These are phyloP conservation scores for Chlorella sp. DNA, from an alignment of 139 green algal genomes.

Conservation along the genomic window DNA sequence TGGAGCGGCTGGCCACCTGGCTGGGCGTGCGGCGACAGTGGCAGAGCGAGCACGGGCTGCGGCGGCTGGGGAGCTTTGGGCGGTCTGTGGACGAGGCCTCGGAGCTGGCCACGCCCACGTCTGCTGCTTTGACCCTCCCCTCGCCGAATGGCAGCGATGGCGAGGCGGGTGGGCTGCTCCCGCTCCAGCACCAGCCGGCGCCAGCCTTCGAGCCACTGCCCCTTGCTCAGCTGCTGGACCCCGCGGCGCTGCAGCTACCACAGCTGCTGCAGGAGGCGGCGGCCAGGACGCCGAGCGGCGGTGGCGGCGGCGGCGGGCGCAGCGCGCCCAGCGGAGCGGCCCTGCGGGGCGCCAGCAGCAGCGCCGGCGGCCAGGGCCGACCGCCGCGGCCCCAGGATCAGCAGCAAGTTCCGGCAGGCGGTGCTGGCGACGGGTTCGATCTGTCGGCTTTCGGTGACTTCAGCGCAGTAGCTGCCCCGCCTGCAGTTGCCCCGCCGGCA, in stretches of 20 bases:
- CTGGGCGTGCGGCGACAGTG: background rate
- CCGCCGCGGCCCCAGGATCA: too few relatives aligned
- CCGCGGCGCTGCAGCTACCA: too few relatives aligned
- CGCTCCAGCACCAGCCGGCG: background rate
- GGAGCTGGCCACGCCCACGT: background rate
- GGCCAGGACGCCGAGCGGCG: background rate
- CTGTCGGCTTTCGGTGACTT: background rate
- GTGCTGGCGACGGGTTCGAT: background rate
- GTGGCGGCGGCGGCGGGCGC: too few relatives aligned
- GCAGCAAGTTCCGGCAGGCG: background rate
- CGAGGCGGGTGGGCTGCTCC: background rate
- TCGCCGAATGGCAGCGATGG: background rate
- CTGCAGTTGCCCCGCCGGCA: background rate
- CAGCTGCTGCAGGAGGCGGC: background rate
- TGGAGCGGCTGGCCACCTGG: constrained; percentile 9
- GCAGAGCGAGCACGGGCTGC: background rate
- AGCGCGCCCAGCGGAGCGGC: background rate
- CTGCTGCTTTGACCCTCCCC: background rate
- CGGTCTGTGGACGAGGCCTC: background rate
- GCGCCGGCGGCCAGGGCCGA: too few relatives aligned
- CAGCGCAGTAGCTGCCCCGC: background rate
- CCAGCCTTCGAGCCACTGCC: too few relatives aligned
- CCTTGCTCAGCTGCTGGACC: too few relatives aligned
- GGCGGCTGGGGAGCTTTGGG: too few relatives aligned
- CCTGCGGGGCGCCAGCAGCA: background rate